Base-by-base conservation (phyloP, 2,329 filamentous ascomycete genomes). In the Nemania sp. region DNA sequence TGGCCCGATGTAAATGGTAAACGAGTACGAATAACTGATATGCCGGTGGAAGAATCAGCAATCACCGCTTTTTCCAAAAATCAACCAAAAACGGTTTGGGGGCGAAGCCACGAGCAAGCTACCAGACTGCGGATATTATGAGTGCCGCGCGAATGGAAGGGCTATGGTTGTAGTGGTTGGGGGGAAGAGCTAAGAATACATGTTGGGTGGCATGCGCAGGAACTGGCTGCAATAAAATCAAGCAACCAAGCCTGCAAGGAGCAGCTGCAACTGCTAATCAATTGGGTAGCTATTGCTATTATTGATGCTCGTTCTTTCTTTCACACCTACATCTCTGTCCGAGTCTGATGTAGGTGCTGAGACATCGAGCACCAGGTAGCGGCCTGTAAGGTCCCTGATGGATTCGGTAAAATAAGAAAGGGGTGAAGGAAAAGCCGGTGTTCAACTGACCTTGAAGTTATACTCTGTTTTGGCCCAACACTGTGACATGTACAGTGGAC, bases 11-110 rank as follows among this genome's bases (percentile, higher is more conserved):
- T 19, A 23, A 15, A 22, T 39, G 30, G 51, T 58, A 58, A 60
- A 56, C 49, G 47, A 57, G 60, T 56, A 52, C 57, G 52, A 47
- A 44, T 59, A 57, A 57, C 61, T 67, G 49, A 52, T 54, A 60
- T 60, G 43, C 48, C 56, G 59, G 54, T 53, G 49, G 56, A 59
- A 19, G 52, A 42, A 61, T 67, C 56, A 66, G 65, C 61, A 64
- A 64, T 61, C 52, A 61, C 59, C n/a, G 47, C 26, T 52, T 28
- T 37, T 50, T 48, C 52, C 56, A 42, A 59, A 56, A 56, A 53
- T 46, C 19, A 46, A 45, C 61, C 60, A 60, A 56, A 61, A 66
- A 63, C 24, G 26, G 26, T 30, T 23, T 23, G 19, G 31, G 15
- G 42, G 49, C n/a, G 43, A 17, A 41, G 40, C n/a, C n/a, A 39